A percentile compares a stretch with the other conserved stretches of the same genome.
phyloP scores from a whole-genome alignment of 2,329 filamentous ascomycete species.

The Ascochyta lentis region DNA sequence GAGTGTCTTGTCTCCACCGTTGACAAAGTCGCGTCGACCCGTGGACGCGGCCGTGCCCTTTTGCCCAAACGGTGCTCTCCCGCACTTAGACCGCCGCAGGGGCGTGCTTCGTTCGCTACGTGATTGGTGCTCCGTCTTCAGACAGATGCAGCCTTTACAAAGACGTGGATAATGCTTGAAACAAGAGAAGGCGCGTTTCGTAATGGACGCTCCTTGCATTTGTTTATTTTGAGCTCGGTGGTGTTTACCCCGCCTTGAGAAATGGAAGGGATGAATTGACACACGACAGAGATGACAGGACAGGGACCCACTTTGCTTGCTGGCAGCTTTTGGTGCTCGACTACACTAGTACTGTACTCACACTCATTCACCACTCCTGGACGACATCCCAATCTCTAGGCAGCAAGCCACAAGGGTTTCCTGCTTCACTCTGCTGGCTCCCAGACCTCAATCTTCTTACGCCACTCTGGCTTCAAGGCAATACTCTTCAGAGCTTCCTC shows the following conservation, averaged over 20 bases:
- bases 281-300: background rate
- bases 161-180: slow-evolving; percentile 7
- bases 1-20: slow-evolving; percentile 31
- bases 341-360: background rate
- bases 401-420: background rate
- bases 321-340: background rate
- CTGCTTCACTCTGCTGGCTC: slow-evolving; percentile 9
- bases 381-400: background rate
- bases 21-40: slow-evolving; percentile 20
- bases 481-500: slow-evolving; percentile 49
- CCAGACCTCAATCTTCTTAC: slow-evolving; percentile 37
- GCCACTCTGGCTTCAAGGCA: slow-evolving; percentile 31
- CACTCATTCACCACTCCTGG: background rate
- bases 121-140: slow-evolving; percentile 25
- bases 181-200: background rate
- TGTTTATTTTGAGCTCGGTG: slow-evolving; percentile 5
- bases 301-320: background rate
- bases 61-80: slow-evolving; percentile 19
- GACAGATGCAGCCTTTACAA: slow-evolving; percentile 5
- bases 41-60: slow-evolving; percentile 20
- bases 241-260: slow-evolving; percentile 6
- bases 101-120: slow-evolving; percentile 24
- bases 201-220: background rate
- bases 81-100: slow-evolving; percentile 29
- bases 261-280: background rate